Evolutionary conservation across 352 stramenopile species (phyloP).

Genomic region (Phytophthora hybrid): DNA sequence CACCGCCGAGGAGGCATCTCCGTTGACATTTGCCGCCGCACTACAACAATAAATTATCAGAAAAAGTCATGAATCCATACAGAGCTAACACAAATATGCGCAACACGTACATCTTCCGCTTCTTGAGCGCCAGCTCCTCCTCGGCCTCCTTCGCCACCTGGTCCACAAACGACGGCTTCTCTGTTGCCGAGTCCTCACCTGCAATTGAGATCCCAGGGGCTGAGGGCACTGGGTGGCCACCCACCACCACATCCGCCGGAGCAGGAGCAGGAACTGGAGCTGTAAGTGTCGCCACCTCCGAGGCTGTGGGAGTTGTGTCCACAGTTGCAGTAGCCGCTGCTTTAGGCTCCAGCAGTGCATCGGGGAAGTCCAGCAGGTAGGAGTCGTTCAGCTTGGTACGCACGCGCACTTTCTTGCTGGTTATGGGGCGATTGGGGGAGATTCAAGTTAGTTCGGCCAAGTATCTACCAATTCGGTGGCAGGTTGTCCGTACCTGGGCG

Average conservation of each 20-base stretch:
- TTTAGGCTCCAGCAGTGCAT: constrained; percentile 59
- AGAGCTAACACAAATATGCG: constrained; percentile 1
- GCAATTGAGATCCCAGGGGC: constrained; percentile 29
- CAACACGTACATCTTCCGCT: constrained; percentile 53
- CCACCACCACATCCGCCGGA: constrained; percentile 17
- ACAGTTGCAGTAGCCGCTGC: constrained; percentile 3
- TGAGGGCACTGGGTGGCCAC: constrained; percentile 28
- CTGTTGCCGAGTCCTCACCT: constrained; percentile 17
- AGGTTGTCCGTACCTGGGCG: constrained; percentile 52
- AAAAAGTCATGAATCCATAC: constrained; percentile 6
- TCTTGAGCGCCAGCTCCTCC: constrained; percentile 52
- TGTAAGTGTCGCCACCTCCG: constrained; percentile 5
- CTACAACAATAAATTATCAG: constrained; percentile 19
- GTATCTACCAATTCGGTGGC: constrained; percentile 3
- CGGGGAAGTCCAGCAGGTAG: constrained; percentile 63
- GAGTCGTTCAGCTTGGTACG: constrained; percentile 67
- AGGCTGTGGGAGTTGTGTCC: constrained; percentile 12
- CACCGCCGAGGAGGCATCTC: constrained; percentile 45
- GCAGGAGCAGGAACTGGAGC: constrained; percentile 8
- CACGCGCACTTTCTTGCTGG: constrained; percentile 80
- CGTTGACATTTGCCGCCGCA: constrained; percentile 32
- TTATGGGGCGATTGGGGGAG: constrained; percentile 3
- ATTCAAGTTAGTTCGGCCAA: constrained; percentile 3
- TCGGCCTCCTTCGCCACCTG: constrained; percentile 69
- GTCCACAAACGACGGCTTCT: constrained; percentile 53